phyloP scores from a whole-genome alignment of 169 alveolate genomes.

The Plasmodium gaboni region DNA sequence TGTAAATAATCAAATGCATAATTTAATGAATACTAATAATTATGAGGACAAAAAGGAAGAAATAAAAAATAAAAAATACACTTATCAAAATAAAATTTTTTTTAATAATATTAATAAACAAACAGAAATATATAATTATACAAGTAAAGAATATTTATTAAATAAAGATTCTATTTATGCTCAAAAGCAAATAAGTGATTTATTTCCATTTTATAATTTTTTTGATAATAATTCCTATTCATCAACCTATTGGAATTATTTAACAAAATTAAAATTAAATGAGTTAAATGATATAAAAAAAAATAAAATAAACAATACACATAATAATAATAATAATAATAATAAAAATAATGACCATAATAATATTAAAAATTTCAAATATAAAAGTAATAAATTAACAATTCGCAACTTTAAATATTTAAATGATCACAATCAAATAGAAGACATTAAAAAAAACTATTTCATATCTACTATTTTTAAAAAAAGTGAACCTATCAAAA shows the following conservation, averaged over 20 bases:
- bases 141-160: background rate
- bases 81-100: background rate
- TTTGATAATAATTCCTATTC: slow-evolving; percentile 59
- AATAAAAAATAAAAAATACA: no score
- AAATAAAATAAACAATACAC: background rate
- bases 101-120: background rate
- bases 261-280: slow-evolving; percentile 29
- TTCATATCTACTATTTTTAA: slow-evolving; percentile 31
- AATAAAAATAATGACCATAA: background rate
- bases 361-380: no score
- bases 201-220: slow-evolving; percentile 70
- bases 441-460: slow-evolving; percentile 4
- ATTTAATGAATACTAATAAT: background rate
- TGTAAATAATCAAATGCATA: slow-evolving; percentile 3
- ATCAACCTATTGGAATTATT: slow-evolving; percentile 16
- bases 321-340: background rate
- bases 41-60: background rate
- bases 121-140: background rate
- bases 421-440: background rate
- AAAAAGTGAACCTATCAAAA: slow-evolving; percentile 54
- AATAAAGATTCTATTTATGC: slow-evolving; percentile 28
- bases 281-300: slow-evolving; percentile 17
- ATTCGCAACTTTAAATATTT: no score
- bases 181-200: slow-evolving; percentile 56
- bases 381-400: no score